Evolutionary conservation across 805 yeast species (phyloP).

Genomic region (Yarrowia yakushimensis): DNA sequence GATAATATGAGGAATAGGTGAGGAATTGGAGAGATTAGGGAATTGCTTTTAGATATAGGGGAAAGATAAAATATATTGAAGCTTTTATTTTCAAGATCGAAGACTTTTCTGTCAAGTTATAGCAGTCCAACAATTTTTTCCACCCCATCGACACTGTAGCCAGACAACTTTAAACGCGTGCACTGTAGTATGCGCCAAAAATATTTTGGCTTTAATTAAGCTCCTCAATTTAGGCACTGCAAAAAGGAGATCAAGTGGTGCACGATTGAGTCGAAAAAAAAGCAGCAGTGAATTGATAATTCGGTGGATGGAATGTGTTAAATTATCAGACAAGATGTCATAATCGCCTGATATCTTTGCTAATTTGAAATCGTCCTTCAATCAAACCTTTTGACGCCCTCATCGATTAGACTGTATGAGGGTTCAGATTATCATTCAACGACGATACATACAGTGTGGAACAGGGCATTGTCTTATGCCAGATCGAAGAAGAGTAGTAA

Average conservation of each 20-base stretch:
- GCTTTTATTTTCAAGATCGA: too few relatives aligned
- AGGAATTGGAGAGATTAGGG: too few relatives aligned
- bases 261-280: too few relatives aligned
- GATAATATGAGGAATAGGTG: neutral
- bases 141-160: constrained; percentile 11
- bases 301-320: too few relatives aligned
- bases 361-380: too few relatives aligned
- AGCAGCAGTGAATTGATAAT: neutral
- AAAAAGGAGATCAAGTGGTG: neutral
- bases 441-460: constrained; percentile 4
- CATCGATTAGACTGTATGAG: neutral
- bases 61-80: too few relatives aligned
- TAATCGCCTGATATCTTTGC: too few relatives aligned
- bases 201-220: neutral
- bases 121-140: too few relatives aligned
- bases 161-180: neutral
- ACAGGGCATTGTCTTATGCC: constrained; percentile 1
- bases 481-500: constrained; percentile 3
- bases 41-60: too few relatives aligned
- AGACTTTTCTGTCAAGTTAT: too few relatives aligned
- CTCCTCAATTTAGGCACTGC: constrained; percentile 8
- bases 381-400: too few relatives aligned
- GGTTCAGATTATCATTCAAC: neutral
- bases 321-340: too few relatives aligned
- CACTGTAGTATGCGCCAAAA: neutral